Conservation (phyloP, 1,284 basidiomycete genomes). For the Naganishia sp. region DNA sequence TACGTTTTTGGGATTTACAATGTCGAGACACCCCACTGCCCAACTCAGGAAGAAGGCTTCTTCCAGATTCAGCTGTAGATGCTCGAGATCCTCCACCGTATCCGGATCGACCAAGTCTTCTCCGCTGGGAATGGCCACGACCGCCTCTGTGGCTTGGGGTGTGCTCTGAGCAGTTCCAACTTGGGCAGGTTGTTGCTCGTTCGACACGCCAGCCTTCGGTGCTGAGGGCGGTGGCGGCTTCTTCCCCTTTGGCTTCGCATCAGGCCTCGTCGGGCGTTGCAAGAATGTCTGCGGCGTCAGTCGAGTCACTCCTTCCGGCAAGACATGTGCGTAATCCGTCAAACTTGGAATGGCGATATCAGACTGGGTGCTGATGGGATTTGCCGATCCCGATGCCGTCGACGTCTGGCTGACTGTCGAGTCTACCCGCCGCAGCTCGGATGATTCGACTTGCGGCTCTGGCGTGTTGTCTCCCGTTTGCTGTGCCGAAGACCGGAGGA, state of each 20-base stretch:
- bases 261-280: slow-evolving; percentile 50
- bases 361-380: background rate
- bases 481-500: slow-evolving; percentile 39
- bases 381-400: slow-evolving; percentile 11
- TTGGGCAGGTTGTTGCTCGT: background rate
- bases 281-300: slow-evolving; percentile 53
- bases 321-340: slow-evolving; percentile 26
- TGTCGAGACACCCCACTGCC: slow-evolving; percentile 79
- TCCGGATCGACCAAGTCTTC: slow-evolving; percentile 43
- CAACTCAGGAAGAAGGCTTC: slow-evolving; percentile 91
- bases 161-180: slow-evolving; percentile 62
- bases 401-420: slow-evolving; percentile 5
- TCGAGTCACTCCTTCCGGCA: slow-evolving; percentile 34
- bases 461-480: slow-evolving; percentile 15
- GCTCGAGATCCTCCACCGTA: slow-evolving; percentile 62
- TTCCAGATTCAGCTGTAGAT: slow-evolving; percentile 85
- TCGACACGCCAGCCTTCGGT: background rate
- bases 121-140: background rate
- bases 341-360: slow-evolving; percentile 25
- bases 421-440: slow-evolving; percentile 5
- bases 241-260: slow-evolving; percentile 43
- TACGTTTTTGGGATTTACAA: slow-evolving; percentile 68
- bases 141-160: slow-evolving; percentile 64
- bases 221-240: slow-evolving; percentile 32
- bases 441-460: background rate